phyloP scores from a whole-genome alignment of 345 rosid species.

The Eucalyptus cladocalyx region DNA sequence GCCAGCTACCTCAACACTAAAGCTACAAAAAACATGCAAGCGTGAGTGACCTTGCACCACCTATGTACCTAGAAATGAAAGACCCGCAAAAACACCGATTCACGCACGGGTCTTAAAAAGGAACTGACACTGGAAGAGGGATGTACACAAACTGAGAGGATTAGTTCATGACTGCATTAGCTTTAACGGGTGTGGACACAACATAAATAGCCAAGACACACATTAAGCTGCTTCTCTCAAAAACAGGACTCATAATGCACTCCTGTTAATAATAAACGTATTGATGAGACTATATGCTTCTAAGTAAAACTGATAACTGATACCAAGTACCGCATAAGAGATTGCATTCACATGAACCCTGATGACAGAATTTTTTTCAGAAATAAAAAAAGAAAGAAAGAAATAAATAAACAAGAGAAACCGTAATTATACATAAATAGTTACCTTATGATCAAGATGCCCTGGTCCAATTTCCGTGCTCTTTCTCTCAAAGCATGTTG shows the following conservation, averaged over 20 bases:
- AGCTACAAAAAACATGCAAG: background rate
- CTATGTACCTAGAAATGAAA: background rate
- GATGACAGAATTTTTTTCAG: background rate
- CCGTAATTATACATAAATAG: background rate
- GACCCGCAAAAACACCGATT: background rate
- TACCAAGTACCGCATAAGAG: background rate
- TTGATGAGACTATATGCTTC: background rate
- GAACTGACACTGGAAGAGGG: background rate
- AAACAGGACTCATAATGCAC: background rate
- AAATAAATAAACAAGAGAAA: background rate
- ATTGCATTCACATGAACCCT: background rate
- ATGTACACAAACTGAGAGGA: background rate
- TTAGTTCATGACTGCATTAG: background rate
- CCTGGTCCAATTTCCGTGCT: constrained; percentile 85
- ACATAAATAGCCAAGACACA: background rate
- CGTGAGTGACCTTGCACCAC: background rate
- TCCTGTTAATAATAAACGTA: background rate
- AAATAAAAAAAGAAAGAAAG: background rate
- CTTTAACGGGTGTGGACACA: background rate
- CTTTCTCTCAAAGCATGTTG: constrained; percentile 95
- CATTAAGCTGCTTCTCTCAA: background rate
- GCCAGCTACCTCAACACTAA: background rate
- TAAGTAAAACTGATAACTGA: background rate
- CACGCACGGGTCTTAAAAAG: background rate
- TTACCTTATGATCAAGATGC: constrained; percentile 87